Evolutionary conservation across 2,329 filamentous ascomycete species (phyloP).

Genomic region (Claviceps sp.): DNA sequence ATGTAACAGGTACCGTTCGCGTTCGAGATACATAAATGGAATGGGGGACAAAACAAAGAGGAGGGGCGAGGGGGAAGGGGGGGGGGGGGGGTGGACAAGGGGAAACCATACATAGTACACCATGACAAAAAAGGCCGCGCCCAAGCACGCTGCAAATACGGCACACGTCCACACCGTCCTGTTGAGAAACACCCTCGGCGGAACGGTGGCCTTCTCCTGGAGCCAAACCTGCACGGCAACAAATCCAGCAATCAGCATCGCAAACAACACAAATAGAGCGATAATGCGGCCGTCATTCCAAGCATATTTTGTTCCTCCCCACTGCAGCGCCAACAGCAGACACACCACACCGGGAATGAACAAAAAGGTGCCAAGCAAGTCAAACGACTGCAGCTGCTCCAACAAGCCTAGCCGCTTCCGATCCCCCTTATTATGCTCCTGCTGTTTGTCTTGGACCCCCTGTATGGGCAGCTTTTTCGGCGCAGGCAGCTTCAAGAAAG

Average conservation of each 20-base stretch:
- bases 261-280: constrained; percentile 6
- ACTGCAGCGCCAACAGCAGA: constrained; percentile 36
- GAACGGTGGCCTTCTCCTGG: constrained; percentile 9
- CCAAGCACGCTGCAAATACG: constrained; percentile 14
- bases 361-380: constrained; percentile 17
- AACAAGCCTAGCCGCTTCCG: constrained; percentile 4
- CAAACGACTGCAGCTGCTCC: constrained; percentile 4
- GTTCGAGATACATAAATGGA: too few relatives aligned
- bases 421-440: too few relatives aligned
- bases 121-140: constrained; percentile 7
- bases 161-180: constrained; percentile 14
- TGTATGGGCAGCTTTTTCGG: background rate
- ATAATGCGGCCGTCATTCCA: constrained; percentile 9
- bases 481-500: constrained; percentile 9
- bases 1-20: too few relatives aligned
- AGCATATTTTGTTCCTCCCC: constrained; percentile 26
- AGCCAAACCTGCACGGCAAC: constrained; percentile 20
- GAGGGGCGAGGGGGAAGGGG: too few relatives aligned
- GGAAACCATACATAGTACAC: constrained; percentile 8
- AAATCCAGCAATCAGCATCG: constrained; percentile 12
- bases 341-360: constrained; percentile 27
- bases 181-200: constrained; percentile 5
- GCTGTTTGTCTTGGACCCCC: constrained; percentile 5
- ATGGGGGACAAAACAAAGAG: too few relatives aligned
- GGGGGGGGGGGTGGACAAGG: background rate